Base-by-base conservation (phyloP, 2,329 filamentous ascomycete genomes). In the Diplodia intermedia region DNA sequence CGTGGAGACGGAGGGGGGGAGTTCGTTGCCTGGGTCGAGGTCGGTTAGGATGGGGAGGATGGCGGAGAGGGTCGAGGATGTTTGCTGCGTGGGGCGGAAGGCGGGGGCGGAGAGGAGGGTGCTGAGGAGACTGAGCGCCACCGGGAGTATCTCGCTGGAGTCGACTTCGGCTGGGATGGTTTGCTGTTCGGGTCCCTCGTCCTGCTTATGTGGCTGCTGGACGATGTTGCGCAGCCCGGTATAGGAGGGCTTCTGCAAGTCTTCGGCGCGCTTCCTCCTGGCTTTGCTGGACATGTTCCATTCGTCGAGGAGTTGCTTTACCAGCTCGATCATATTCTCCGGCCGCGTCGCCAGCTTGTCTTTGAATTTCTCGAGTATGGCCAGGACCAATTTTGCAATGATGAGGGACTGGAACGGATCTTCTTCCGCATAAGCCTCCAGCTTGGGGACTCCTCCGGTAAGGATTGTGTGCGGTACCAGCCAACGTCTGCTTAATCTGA, bases 281-380 rank as follows among this genome's bases (percentile, higher is more conserved):
- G 80, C 77, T 4, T 79, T 78, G 7, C 81, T 77, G 38, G 83
- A 82, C 18, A 82, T 81, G 5, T 76, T 71, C 52, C 74, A 77
- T 38, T 76, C 75, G 4, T 79, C 77, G 1, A 93, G 76, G 0
- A 93, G 83, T 67, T 90, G 85, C 62, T 82, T 82, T 60, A 90
- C 84, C 1, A 93, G 82, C 55, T 88, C 85, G 1, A 93, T 79
- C 7, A 91, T 83, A 71, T 91, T 88, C 53, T 85, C 84, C 2
- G 90, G 89, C 68, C 88, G 86, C 38, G 83, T 84, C 36, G 90
- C 85, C 14, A 93, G 82, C 70, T 86, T 88, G 26, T 89, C 86
- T 0, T 88, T 85, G 55, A 89, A 85, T 55, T 81, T 84, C 29
- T 86, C 85, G 77, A 92, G 87, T 78, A 93, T 84, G 40, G 84